Base-by-base conservation (phyloP, 768 basidiomycete genomes). In the Hortiboletus flavorubellus region DNA sequence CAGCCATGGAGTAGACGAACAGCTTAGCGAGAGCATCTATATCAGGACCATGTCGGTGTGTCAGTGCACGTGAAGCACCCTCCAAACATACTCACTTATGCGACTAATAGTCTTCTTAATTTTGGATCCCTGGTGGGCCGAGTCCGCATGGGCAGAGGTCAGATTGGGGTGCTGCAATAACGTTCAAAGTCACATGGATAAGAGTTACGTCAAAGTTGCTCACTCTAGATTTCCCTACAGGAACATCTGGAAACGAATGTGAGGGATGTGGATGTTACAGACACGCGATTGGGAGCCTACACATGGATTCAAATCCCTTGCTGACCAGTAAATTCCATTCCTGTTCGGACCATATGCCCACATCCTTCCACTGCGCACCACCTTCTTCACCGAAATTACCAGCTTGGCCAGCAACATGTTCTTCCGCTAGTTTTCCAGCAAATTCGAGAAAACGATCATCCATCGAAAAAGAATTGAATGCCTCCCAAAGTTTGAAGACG, bases 341-440 rank as follows among this genome's bases (percentile, higher is more conserved):
- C 41, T 81, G 76, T 54, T 91, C 81, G 5, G 82, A 86, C 82
- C 93, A 94, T 51, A 98, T 94, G 12, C 95, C 95, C 35, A 98
- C 80, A 60, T 91, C 89, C 68, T 86, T 87, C 85, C 85, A 88
- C 53, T 74, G 72, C 8, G 84, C 80, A 38, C 79, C 78, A 47
- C 80, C 82, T 61, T 83, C 80, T 46, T 70, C 69, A 9, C 80
- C 84, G n/a, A 73, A 76, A 42, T 74, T 75, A n/a, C 82, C 81
- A 38, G 68, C 66, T 21, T 77, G 72, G 18, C 86, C 86, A 21
- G 82, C 86, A 59, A 90, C 79, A 63, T 91, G 85, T 63, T 89
- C 85, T 67, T 89, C 86, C 0, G 88, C 76, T 23, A 93, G 71
- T 30, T 83, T 77, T 37, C 86, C 88, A 48, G 83, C 81, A 6